Conservation (phyloP, 257 asterid genomes). For the Phtheirospermum japonicum region DNA sequence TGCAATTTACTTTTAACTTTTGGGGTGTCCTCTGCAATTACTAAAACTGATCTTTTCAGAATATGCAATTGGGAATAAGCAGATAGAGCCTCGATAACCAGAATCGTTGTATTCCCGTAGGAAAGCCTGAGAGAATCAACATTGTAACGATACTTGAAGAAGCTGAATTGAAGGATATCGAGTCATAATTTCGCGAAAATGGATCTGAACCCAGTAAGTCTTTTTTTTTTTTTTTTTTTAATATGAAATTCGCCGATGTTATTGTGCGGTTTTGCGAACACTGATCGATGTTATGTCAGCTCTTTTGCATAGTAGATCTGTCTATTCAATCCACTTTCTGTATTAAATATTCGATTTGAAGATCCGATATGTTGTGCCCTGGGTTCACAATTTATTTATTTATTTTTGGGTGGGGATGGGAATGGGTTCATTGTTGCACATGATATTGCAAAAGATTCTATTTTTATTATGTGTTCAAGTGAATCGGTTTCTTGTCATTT, state of each 20-base stretch:
- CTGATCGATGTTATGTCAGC: neutral
- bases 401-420: conserved; percentile 10
- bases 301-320: conserved; percentile 10
- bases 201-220: conserved; percentile 39
- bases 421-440: neutral
- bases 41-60: neutral
- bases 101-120: neutral
- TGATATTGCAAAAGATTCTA: neutral
- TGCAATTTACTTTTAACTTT: neutral
- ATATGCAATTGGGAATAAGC: neutral
- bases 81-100: neutral
- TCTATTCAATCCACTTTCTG: neutral
- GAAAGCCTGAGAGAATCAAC: neutral
- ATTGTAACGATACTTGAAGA: neutral
- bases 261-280: neutral
- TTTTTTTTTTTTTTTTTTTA: neutral
- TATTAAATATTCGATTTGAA: neutral
- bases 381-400: neutral
- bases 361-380: conserved; percentile 17
- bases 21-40: neutral
- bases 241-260: neutral
- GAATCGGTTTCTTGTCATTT: neutral
- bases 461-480: neutral
- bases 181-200: conserved; percentile 6
- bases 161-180: conserved; percentile 12